phyloP scores from a whole-genome alignment of 805 yeast species.

The Barnettozyma populi region DNA sequence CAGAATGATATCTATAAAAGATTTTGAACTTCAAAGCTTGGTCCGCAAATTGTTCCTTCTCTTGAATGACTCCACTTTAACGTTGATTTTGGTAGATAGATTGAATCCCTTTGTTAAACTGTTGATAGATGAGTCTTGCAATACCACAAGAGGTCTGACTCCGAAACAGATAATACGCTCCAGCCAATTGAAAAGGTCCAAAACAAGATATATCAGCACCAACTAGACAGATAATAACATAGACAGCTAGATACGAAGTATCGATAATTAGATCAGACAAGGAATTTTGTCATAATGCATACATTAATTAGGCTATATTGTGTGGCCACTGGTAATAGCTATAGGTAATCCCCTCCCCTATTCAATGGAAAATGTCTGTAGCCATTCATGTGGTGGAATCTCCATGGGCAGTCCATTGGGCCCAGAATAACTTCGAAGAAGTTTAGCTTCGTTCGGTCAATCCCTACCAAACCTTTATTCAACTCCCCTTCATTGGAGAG shows the following conservation, averaged over 20 bases:
- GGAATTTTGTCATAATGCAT: not conserved
- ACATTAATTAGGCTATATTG: too few species aligned
- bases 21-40: slow-evolving; percentile 10
- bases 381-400: slow-evolving; percentile 41
- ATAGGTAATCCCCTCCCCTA: too few species aligned
- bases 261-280: not conserved
- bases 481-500: slow-evolving; percentile 37
- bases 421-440: slow-evolving; percentile 58
- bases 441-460: slow-evolving; percentile 32
- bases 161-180: not conserved
- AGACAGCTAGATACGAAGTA: not conserved
- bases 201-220: not conserved
- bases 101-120: slow-evolving; percentile 14
- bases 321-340: not conserved
- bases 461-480: slow-evolving; percentile 28
- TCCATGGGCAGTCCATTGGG: slow-evolving; percentile 59
- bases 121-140: not conserved
- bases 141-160: too few species aligned
- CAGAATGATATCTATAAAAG: slow-evolving; percentile 14
- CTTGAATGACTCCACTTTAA: slow-evolving; percentile 10
- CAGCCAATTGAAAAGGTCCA: not conserved
- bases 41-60: slow-evolving; percentile 9
- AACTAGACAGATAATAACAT: not conserved
- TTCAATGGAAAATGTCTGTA: slow-evolving; percentile 22
- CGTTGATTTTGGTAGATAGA: slow-evolving; percentile 16